Base-by-base conservation (phyloP, 495 filamentous ascomycete genomes). In the Xylaria palmicola region DNA sequence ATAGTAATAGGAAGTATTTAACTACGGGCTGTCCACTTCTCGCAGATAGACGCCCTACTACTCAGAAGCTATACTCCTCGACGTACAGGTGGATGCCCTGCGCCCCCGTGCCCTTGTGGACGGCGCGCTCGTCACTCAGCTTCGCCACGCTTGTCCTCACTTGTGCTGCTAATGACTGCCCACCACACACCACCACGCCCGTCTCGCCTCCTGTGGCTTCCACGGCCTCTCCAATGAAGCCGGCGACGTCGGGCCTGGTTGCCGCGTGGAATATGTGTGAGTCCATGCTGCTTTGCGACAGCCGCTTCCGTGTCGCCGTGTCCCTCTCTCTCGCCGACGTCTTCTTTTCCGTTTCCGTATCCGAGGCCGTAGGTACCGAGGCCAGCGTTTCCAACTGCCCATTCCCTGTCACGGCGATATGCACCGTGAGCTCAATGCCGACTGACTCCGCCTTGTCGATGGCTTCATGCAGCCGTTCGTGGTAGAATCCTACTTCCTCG, bases 71-170 rank as follows among this genome's bases (percentile, higher is more conserved):
- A 56, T 80, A 81, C 61, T 81, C 78, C 72, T 84, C 80, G 3
- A 77, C 79, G 65, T 77, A 73, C 53, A 83, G 60, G 64, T 77
- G 74, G 29, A 84, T 81, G 15, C 92, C 92, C 70, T 94, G 90
- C 9, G 92, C 92, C 1, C 90, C 92, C 0, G 90, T 94, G 8
- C 92, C 92, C 68, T 96, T 96, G 65, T 96, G 91, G 36, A 96
- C 89, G 0, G 90, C 92, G 52, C 93, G 76, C 72, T 96, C 93
- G 74, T 97, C 89, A 62, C 89, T 90, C 47, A 96, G 66, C 15
- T 74, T 80, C 0, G 87, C 89, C 1, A 90, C 88, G 50, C 78
- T 85, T 29, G 83, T 85, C 39, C 91, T 79, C 2, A 89, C 84
- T 55, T 83, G 80, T 29, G 85, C 80, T 4, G 86, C 83, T 55